These are phyloP conservation scores for Collybia nuda DNA, from an alignment of 768 basidiomycete genomes.

Conservation along the genomic window DNA sequence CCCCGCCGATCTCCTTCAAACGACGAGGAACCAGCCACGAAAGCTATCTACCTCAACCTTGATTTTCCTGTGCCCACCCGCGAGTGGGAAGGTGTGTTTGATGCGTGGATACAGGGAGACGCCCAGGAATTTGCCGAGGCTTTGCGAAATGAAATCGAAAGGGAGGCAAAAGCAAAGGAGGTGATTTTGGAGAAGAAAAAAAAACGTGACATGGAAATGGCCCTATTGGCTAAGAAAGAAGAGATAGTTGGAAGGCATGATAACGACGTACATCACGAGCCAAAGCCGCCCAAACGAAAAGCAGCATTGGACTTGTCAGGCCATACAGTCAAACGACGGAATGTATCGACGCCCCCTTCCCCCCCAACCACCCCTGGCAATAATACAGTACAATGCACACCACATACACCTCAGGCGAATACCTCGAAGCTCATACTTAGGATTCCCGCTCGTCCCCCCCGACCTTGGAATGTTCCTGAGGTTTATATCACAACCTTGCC, in stretches of 20 bases:
- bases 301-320: slow-evolving; percentile 1
- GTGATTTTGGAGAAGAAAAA: slow-evolving; percentile 54
- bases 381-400: not conserved
- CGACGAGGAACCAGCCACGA: slow-evolving; percentile 56
- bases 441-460: slow-evolving; percentile 13
- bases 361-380: slow-evolving; percentile 14
- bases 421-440: slow-evolving; percentile 10
- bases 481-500: slow-evolving; percentile 12
- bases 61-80: slow-evolving; percentile 84
- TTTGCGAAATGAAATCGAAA: slow-evolving; percentile 57
- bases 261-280: not conserved
- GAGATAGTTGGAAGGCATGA: not conserved
- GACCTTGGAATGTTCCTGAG: slow-evolving; percentile 8
- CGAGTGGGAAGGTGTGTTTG: slow-evolving; percentile 91
- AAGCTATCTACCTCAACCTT: slow-evolving; percentile 79
- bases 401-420: not conserved
- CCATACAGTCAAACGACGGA: slow-evolving; percentile 16
- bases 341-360: slow-evolving; percentile 11
- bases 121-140: slow-evolving; percentile 74
- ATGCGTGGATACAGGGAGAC: slow-evolving; percentile 88
- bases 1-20: slow-evolving; percentile 39
- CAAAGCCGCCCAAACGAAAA: slow-evolving; percentile 13
- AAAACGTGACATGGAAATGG: slow-evolving; percentile 50
- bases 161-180: slow-evolving; percentile 54
- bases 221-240: slow-evolving; percentile 9